Percentiles rank a stretch among this genome's conserved stretches.
Evolutionary conservation across 805 yeast species (phyloP).

Genomic region (Metschnikowia continentalis): DNA sequence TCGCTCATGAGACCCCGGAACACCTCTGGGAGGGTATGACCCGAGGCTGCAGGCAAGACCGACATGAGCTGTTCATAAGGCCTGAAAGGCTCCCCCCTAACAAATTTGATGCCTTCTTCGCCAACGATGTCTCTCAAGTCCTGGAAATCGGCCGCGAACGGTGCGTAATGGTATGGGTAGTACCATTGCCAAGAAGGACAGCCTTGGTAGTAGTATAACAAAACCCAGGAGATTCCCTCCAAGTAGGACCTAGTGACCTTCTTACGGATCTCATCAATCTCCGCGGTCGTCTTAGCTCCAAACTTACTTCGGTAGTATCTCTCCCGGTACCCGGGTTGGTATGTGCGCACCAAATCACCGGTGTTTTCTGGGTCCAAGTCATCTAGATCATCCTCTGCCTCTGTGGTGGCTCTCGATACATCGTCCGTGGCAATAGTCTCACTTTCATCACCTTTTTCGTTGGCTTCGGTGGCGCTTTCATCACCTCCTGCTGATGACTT

Average conservation of each 20-base stretch:
- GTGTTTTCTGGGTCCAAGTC: constrained; percentile 37
- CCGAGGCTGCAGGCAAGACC: constrained; percentile 91
- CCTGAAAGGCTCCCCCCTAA: constrained; percentile 70
- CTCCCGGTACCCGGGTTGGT: constrained; percentile 83
- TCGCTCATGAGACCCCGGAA: constrained; percentile 80
- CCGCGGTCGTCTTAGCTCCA: constrained; percentile 50
- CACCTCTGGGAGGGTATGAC: constrained; percentile 76
- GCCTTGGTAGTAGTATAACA: constrained; percentile 91
- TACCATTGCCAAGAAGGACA: constrained; percentile 99
- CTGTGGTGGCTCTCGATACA: constrained; percentile 22
- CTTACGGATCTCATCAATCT: constrained; percentile 49
- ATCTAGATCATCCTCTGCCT: constrained; percentile 8
- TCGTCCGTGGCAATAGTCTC: constrained; percentile 14
- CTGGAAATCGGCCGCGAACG: constrained; percentile 86
- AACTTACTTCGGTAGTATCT: constrained; percentile 81
- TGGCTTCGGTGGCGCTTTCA: constrained; percentile 12
- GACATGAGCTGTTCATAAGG: constrained; percentile 95
- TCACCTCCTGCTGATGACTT: constrained; percentile 25
- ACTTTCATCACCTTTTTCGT: neutral
- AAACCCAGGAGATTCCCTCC: constrained; percentile 97
- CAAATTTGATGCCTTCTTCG: constrained; percentile 50
- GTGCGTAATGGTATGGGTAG: constrained; percentile 96
- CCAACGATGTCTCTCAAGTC: constrained; percentile 46
- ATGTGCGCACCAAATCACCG: constrained; percentile 49
- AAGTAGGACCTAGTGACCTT: constrained; percentile 69